A percentile compares a stretch with the other conserved stretches of the same genome.
Evolutionary conservation across 148 eudicot species (phyloP).

Genomic region (Vaccinium vitisidaea): DNA sequence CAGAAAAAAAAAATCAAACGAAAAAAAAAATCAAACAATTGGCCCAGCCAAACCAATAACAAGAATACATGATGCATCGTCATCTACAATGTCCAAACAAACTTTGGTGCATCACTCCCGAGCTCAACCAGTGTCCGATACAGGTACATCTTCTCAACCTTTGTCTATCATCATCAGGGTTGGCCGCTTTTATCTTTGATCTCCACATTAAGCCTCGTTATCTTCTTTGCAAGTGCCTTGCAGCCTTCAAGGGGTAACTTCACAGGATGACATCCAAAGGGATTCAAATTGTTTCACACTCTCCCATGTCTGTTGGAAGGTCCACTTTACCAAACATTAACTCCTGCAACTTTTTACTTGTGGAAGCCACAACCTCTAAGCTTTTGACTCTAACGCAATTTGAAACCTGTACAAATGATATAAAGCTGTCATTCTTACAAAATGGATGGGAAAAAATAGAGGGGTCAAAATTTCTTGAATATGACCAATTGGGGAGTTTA

Average conservation of each 20-base stretch:
- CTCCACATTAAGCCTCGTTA: constrained; percentile 79
- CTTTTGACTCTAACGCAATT: constrained; percentile 80
- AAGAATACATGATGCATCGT: not conserved
- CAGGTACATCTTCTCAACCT: constrained; percentile 71
- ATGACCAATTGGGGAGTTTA: constrained; percentile 58
- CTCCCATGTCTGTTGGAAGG: constrained; percentile 65
- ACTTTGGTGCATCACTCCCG: constrained; percentile 67
- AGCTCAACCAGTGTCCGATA: constrained; percentile 76
- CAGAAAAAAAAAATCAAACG: not conserved
- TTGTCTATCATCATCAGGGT: constrained; percentile 40
- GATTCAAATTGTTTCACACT: constrained; percentile 92
- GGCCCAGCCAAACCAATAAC: not conserved
- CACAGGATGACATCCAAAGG: constrained; percentile 96
- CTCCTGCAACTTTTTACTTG: constrained; percentile 80
- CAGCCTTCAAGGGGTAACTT: constrained; percentile 71
- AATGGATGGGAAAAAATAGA: not conserved
- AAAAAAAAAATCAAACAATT: not conserved
- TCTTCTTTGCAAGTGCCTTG: constrained; percentile 65
- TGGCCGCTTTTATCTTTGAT: constrained; percentile 60
- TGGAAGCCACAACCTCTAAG: constrained; percentile 53
- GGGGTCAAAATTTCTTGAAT: not conserved
- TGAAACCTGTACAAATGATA: constrained; percentile 43
- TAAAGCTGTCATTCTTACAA: not conserved
- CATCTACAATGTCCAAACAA: constrained; percentile 59
- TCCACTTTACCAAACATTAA: constrained; percentile 68